Evolutionary conservation across 2,329 filamentous ascomycete species (phyloP).

Genomic region (Fusarium camptoceras): DNA sequence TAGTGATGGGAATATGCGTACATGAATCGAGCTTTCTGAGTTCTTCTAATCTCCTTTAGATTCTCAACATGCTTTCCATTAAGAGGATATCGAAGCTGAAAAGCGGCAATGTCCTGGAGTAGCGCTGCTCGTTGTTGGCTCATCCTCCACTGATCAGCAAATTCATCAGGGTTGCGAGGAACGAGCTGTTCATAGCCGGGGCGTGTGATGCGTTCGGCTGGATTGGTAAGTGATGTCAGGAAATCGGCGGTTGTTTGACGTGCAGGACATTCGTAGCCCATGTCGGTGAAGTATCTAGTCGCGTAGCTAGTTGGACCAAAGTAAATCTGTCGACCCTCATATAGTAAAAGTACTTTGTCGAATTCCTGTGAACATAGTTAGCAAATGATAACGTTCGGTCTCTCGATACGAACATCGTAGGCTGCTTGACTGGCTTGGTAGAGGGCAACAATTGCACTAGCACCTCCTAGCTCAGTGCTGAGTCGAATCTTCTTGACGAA

Average conservation of each 20-base stretch:
- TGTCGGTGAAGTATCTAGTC: slow-evolving; percentile 43
- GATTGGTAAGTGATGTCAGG: slow-evolving; percentile 64
- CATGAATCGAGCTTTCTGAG: slow-evolving; percentile 31
- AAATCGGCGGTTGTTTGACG: slow-evolving; percentile 78
- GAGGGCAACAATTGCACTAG: slow-evolving; percentile 70
- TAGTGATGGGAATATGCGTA: background rate
- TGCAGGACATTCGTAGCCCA: slow-evolving; percentile 67
- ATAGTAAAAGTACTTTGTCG: slow-evolving; percentile 75
- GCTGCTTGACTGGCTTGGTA: slow-evolving; percentile 68
- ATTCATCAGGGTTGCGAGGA: slow-evolving; percentile 52
- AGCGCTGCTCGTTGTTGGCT: slow-evolving; percentile 41
- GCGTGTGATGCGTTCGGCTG: slow-evolving; percentile 49
- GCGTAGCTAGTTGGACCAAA: slow-evolving; percentile 33
- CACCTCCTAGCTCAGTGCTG: slow-evolving; percentile 68
- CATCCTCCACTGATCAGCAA: slow-evolving; percentile 49
- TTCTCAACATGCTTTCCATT: slow-evolving; percentile 36
- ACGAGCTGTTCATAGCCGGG: slow-evolving; percentile 44
- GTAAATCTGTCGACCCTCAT: slow-evolving; percentile 74
- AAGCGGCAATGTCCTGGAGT: slow-evolving; percentile 48
- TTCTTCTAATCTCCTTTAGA: slow-evolving; percentile 10
- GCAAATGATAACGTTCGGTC: background rate
- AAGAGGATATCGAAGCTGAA: slow-evolving; percentile 39
- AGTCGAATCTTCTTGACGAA: slow-evolving; percentile 71
- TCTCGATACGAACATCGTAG: slow-evolving; percentile 49
- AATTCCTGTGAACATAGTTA: slow-evolving; percentile 53